Evolutionary conservation across 768 basidiomycete species (phyloP).

Genomic region (Termitomyces sp.): DNA sequence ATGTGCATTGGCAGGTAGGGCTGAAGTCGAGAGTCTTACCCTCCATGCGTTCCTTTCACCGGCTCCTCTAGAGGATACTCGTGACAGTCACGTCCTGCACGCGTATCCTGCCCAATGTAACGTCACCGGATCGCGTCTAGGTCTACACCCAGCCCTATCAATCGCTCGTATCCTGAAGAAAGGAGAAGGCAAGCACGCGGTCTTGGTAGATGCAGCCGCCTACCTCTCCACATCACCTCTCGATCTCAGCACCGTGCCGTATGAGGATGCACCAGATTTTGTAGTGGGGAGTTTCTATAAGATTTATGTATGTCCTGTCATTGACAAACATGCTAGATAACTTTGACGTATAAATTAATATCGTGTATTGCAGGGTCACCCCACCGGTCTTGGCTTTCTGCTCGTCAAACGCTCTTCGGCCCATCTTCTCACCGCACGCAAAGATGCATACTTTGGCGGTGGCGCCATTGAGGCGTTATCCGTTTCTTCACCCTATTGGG

Average conservation of each 20-base stretch:
- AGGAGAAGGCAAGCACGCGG: constrained; percentile 1
- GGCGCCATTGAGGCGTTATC: constrained; percentile 16
- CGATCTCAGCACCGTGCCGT: constrained; percentile 8
- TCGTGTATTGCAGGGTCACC: constrained; percentile 10
- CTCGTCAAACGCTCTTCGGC: constrained; percentile 17
- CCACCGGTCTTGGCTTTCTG: constrained; percentile 17
- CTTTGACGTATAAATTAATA: not conserved
- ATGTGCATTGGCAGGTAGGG: constrained; percentile 16
- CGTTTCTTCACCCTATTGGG: constrained; percentile 16
- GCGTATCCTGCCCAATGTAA: constrained; percentile 20
- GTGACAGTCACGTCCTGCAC: constrained; percentile 1
- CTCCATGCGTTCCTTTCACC: constrained; percentile 12
- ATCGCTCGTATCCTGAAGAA: constrained; percentile 2
- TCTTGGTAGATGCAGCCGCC: constrained; percentile 16
- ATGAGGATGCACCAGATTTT: constrained; percentile 17
- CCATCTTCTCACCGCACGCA: constrained; percentile 7
- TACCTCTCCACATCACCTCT: constrained; percentile 19
- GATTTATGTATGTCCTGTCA: constrained; percentile 11
- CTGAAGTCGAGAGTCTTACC: constrained; percentile 12
- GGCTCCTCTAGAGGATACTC: not conserved
- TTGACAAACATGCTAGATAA: not conserved
- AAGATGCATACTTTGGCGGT: constrained; percentile 13
- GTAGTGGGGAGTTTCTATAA: constrained; percentile 18
- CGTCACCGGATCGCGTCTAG: constrained; percentile 18
- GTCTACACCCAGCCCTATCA: constrained; percentile 12